Base-by-base conservation (phyloP, 192 early-diverging fungal species). In the Rhizophlyctis rosea region DNA sequence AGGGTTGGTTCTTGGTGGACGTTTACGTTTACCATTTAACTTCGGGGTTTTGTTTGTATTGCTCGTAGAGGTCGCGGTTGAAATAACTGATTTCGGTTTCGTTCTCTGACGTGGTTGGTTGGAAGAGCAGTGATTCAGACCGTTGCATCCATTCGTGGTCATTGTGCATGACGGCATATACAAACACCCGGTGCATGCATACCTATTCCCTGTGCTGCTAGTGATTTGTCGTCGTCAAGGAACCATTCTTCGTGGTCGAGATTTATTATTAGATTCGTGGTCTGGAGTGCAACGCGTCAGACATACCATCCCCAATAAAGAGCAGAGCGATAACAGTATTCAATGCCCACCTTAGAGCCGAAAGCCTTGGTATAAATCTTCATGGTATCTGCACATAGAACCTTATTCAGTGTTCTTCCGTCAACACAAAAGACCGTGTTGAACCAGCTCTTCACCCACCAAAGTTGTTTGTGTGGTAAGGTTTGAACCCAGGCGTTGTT, bases 41-140 rank as follows among this genome's bases (percentile, higher is more conserved):
- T 53, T 89, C 83, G 7, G 93, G 93, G 60, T 93, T 70, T 57
- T 69, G 68, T 64, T 87, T 88, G 73, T 80, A 95, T 18, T 64
- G 69, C 29, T 88, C 78, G 62, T 93, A 96, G 9, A 80, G 66
- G 23, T 75, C 85, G 28, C 64, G 64, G 62, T 88, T 89, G 69
- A 94, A 96, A 64, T 88, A 84, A 4, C 87, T 90, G 7, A 96
- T 71, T 68, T 96, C 93, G 1, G 90, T 88, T 34, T 96, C 93
- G 66, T 90, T 88, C 33, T 65, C 79, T 34, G 75, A 21, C n/a
- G 71, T n/a, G 53, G 64, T 63, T 50, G 18, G 5, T 54, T 53
- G 31, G 21, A n/a, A n/a, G n/a, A n/a, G n/a, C n/a, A n/a, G n/a
- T n/a, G n/a, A n/a, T n/a, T n/a, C n/a, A n/a, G 44, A 56, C 52